Conservation (phyloP, 2,329 filamentous ascomycete genomes). For the Huntiella savannae region DNA sequence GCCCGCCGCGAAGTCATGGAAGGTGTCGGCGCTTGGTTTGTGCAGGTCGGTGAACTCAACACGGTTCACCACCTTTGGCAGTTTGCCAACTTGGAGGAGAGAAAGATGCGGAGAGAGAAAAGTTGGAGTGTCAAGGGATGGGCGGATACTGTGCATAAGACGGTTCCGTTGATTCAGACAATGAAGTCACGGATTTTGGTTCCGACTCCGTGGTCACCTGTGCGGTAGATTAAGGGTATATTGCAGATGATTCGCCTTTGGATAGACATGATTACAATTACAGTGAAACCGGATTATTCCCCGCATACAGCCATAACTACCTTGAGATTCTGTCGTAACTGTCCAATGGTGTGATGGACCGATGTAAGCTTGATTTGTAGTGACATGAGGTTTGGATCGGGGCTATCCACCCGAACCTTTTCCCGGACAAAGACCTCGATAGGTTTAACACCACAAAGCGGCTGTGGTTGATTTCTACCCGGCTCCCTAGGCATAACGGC, state of each 20-base stretch:
- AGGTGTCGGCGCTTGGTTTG: slow-evolving; percentile 94
- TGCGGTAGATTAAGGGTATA: slow-evolving; percentile 34
- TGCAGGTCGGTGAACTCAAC: slow-evolving; percentile 93
- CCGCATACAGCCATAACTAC: slow-evolving; percentile 51
- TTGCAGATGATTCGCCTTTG: not conserved
- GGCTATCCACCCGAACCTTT: slow-evolving; percentile 74
- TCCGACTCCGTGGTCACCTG: slow-evolving; percentile 91
- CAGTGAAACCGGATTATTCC: not conserved
- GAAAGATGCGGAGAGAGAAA: slow-evolving; percentile 74
- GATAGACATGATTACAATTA: not conserved
- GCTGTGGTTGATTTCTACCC: not conserved
- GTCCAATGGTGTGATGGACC: slow-evolving; percentile 50
- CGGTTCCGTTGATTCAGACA: slow-evolving; percentile 82
- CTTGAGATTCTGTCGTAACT: slow-evolving; percentile 52
- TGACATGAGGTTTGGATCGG: slow-evolving; percentile 71
- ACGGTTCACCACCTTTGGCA: slow-evolving; percentile 98
- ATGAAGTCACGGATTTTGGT: slow-evolving; percentile 93
- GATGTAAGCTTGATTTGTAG: slow-evolving; percentile 68
- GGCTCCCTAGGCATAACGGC: slow-evolving; percentile 3
- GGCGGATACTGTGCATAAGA: slow-evolving; percentile 96
- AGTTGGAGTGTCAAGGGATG: slow-evolving; percentile 92
- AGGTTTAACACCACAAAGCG: slow-evolving; percentile 14
- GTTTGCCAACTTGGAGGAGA: slow-evolving; percentile 89
- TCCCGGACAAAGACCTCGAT: slow-evolving; percentile 67
- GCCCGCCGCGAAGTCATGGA: slow-evolving; percentile 95